phyloP scores from a whole-genome alignment of 73 alveolate species.

The Tetrahymena elliotti region DNA sequence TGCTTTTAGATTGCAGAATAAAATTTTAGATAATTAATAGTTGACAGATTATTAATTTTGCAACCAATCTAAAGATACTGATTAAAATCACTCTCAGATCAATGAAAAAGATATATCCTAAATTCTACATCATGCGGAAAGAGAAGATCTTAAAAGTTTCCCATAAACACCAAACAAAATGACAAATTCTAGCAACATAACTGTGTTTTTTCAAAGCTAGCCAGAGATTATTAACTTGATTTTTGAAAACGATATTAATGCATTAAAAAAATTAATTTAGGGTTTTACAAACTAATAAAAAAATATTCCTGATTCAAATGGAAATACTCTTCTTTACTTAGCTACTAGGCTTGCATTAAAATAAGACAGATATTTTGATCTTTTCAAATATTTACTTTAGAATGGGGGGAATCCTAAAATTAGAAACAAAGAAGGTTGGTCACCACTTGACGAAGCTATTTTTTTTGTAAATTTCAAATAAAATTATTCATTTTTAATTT shows the following conservation, averaged over 20 bases:
- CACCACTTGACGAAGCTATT: constrained; percentile 68
- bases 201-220: neutral
- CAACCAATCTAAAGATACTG: neutral
- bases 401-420: constrained; percentile 57
- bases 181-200: neutral
- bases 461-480: neutral
- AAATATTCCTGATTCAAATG: constrained; percentile 46
- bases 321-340: constrained; percentile 53
- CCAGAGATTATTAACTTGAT: neutral
- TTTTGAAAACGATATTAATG: neutral
- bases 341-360: constrained; percentile 51
- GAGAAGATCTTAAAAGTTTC: neutral
- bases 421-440: constrained; percentile 68
- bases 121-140: neutral
- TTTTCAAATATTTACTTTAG: constrained; percentile 12
- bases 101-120: neutral
- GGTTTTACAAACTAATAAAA: neutral
- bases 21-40: neutral
- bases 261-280: neutral
- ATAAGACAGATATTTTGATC: constrained; percentile 43
- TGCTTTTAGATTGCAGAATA: neutral
- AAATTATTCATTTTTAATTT: neutral
- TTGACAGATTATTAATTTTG: neutral
- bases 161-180: neutral
- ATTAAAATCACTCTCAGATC: neutral